Base-by-base conservation (phyloP, 345 rosid genomes). In the Triadica sebifera region DNA sequence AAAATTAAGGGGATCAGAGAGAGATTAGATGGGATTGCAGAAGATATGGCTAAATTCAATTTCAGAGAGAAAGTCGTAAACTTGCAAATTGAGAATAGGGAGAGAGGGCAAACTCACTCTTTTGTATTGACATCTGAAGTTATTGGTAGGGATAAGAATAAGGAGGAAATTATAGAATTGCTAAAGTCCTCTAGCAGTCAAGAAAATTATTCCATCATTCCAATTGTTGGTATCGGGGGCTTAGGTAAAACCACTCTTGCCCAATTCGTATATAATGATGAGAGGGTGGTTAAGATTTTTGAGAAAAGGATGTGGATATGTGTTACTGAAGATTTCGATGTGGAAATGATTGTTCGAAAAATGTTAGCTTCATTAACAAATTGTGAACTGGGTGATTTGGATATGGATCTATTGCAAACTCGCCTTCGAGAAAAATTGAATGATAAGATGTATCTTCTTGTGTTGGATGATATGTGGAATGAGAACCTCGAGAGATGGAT, bases 401-500 rank as follows among this genome's bases (percentile, higher is more conserved):
- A 62, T 6, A 62, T 72, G 75, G 75, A 72, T 49, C 58, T 10
- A 5, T 19, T 72, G 69, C 50, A 61, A 62, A 61, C 22, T 50
- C 68, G 59, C 15, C 49, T 72, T 34, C 59, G 75, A 49, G 19
- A 72, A 62, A 39, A 61, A 1, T 37, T 72, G 8, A 51, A 49
- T 61, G 59, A 51, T 63, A 72, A 50, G 60, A 51, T 15, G 13
- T 61, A 10, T 38, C 59, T 72, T 37, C 47, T 72, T 49, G 67
- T 72, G n/a, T 17, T 72, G 59, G 75, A 72, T 61, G 75, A 72
- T 62, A 63, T 61, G 59, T 72, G 75, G 68, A 72, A 61, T 72
- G 75, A 72, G 58, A 61, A 72, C 38, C 47, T 62, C 22, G 69
- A 72, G 60, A 61, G 49, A 72, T 72, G 75, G 75, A 49, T 62